These are phyloP conservation scores for Obelidium mucronatum DNA, from an alignment of 192 early-diverging fungal genomes.

Conservation along the genomic window DNA sequence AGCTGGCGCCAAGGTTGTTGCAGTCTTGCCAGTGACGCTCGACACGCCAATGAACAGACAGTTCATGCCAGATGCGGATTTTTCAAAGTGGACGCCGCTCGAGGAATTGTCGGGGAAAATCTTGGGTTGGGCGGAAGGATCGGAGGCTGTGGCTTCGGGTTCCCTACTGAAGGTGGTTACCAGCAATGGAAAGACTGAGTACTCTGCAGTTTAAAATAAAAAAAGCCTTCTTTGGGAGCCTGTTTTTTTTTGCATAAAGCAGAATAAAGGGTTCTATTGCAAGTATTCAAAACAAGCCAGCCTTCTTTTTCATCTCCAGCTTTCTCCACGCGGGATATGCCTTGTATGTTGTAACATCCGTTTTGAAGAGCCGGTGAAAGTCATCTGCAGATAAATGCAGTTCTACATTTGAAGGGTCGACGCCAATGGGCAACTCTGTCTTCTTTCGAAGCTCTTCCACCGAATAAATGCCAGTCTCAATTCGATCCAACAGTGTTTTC, in stretches of 20 bases:
- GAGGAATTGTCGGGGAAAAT: constrained; percentile 72
- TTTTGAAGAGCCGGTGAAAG: constrained; percentile 43
- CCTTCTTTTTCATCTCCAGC: constrained; percentile 49
- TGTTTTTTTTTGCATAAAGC: background rate
- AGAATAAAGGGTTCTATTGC: background rate
- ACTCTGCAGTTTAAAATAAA: constrained; percentile 38
- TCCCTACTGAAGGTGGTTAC: constrained; percentile 70
- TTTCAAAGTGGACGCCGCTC: constrained; percentile 85
- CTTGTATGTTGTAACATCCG: constrained; percentile 26
- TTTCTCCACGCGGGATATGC: constrained; percentile 44
- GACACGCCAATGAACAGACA: constrained; percentile 93
- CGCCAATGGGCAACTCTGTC: constrained; percentile 42
- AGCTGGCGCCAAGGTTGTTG: constrained; percentile 67
- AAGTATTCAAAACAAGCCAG: constrained; percentile 16
- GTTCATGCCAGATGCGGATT: constrained; percentile 84
- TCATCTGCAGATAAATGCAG: constrained; percentile 39
- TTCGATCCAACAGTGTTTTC: constrained; percentile 15
- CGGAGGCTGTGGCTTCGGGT: constrained; percentile 58
- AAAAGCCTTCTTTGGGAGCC: background rate
- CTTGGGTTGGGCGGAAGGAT: constrained; percentile 63
- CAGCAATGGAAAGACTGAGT: constrained; percentile 63
- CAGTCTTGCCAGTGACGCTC: constrained; percentile 69
- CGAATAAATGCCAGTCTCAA: constrained; percentile 31
- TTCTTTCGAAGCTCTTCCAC: constrained; percentile 39
- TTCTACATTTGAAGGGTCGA: constrained; percentile 47